These are phyloP conservation scores for Geotrichum fermentans DNA, from an alignment of 1,139 yeast genomes.

Conservation along the genomic window DNA sequence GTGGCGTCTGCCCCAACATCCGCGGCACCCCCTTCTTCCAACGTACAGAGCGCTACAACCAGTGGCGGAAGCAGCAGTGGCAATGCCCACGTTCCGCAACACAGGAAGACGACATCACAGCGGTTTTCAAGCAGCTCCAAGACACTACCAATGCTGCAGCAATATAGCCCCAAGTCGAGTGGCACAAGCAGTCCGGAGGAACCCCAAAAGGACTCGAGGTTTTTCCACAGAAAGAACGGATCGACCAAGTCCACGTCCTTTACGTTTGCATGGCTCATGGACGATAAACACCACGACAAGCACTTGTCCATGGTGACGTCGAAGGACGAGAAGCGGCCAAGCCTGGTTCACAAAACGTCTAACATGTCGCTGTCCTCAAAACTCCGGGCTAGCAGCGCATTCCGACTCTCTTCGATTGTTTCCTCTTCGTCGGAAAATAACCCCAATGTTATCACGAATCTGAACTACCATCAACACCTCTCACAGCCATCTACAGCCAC, in stretches of 20 bases:
- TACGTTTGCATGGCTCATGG: slow-evolving; percentile 9
- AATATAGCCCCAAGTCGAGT: not conserved
- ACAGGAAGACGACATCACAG: not conserved
- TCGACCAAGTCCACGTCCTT: slow-evolving; percentile 8
- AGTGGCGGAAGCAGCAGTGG: slow-evolving; percentile 37
- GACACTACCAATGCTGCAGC: not conserved
- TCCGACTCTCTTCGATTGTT: slow-evolving; percentile 8
- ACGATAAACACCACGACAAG: slow-evolving; percentile 4
- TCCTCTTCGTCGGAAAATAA: not conserved
- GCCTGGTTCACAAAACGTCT: slow-evolving; percentile 10
- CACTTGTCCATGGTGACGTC: not conserved
- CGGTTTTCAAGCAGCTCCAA: not conserved
- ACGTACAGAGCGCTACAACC: not conserved
- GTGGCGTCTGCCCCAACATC: slow-evolving; percentile 30
- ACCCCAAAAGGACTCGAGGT: slow-evolving; percentile 3
- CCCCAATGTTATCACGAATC: slow-evolving; percentile 9
- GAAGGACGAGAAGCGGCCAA: slow-evolving; percentile 10
- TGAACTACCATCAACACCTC: slow-evolving; percentile 7
- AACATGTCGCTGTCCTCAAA: slow-evolving; percentile 12
- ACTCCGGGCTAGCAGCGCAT: slow-evolving; percentile 6
- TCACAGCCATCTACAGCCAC: not conserved
- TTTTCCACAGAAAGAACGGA: slow-evolving; percentile 12
- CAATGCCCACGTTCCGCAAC: slow-evolving; percentile 53
- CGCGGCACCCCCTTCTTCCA: too few relatives aligned
- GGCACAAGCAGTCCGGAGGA: not conserved